Evolutionary conservation across 2,329 filamentous ascomycete genomes (phyloP).

Genomic region (Zymoseptoria ardabiliae): DNA sequence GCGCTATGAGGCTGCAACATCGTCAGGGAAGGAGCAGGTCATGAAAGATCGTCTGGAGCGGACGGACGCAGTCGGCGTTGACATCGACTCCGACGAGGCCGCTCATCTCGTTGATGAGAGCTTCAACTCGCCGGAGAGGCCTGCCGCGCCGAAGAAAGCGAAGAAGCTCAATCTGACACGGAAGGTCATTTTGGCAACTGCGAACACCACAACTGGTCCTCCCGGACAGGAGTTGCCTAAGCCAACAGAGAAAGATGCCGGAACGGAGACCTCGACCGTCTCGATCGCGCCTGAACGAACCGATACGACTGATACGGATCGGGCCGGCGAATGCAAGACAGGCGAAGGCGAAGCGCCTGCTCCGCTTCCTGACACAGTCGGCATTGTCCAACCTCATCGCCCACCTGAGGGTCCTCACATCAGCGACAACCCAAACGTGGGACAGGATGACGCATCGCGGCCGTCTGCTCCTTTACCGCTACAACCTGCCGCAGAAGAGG

Average conservation of each 20-base stretch:
- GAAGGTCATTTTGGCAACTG: background rate
- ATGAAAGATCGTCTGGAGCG: background rate
- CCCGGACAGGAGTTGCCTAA: background rate
- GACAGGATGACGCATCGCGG: background rate
- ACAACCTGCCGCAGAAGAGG: background rate
- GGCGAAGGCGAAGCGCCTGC: too few species aligned
- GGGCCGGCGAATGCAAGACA: too few species aligned
- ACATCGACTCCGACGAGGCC: slow-evolving; percentile 1
- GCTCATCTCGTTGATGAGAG: slow-evolving; percentile 14
- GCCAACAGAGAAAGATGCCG: background rate
- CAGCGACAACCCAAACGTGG: background rate
- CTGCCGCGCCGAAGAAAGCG: slow-evolving; percentile 1
- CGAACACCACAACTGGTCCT: background rate
- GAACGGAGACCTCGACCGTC: too few species aligned
- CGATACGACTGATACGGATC: too few species aligned
- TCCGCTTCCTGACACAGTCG: background rate
- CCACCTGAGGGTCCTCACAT: background rate
- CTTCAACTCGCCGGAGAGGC: slow-evolving; percentile 4
- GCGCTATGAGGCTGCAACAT: background rate
- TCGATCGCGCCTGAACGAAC: too few species aligned
- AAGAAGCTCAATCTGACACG: background rate
- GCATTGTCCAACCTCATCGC: background rate
- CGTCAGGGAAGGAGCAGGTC: background rate
- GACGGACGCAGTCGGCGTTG: background rate
- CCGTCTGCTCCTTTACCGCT: background rate